A percentile compares a stretch with the other conserved stretches of the same genome.
phyloP scores from a whole-genome alignment of 2,329 filamentous ascomycete species.

The Epichloe uncinata region DNA sequence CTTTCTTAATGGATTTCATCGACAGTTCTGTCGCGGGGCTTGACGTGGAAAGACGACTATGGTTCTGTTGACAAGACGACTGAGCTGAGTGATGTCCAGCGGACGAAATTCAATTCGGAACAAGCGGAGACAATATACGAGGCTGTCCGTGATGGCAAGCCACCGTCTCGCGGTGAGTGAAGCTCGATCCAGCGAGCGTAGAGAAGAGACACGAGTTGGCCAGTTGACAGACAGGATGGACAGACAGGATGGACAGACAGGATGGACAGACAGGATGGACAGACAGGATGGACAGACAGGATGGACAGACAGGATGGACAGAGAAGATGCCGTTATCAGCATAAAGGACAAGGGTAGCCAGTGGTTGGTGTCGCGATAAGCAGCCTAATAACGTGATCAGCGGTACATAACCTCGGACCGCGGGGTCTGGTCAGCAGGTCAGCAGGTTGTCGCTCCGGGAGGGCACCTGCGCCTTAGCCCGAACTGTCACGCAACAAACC shows the following conservation, averaged over 20 bases:
- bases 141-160: not conserved
- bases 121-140: not conserved
- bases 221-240: not conserved
- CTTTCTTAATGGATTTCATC: not conserved
- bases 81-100: not conserved
- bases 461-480: constrained; percentile 1
- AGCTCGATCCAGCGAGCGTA: constrained; percentile 3
- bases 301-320: not conserved
- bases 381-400: constrained; percentile 5
- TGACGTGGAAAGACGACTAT: not conserved
- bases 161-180: constrained; percentile 1
- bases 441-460: not conserved
- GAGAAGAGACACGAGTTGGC: not conserved
- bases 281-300: not conserved
- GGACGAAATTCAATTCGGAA: not conserved
- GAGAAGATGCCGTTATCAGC: not conserved
- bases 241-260: not conserved
- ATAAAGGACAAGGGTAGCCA: not conserved
- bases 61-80: not conserved
- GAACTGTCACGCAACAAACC: not conserved
- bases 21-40: not conserved
- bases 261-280: not conserved
- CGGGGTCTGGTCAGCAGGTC: constrained; percentile 8
- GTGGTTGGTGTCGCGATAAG: constrained; percentile 4
- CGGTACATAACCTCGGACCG: constrained; percentile 4